Conservation (phyloP, 1,284 basidiomycete genomes). For the Moesziomyces aphidis region DNA sequence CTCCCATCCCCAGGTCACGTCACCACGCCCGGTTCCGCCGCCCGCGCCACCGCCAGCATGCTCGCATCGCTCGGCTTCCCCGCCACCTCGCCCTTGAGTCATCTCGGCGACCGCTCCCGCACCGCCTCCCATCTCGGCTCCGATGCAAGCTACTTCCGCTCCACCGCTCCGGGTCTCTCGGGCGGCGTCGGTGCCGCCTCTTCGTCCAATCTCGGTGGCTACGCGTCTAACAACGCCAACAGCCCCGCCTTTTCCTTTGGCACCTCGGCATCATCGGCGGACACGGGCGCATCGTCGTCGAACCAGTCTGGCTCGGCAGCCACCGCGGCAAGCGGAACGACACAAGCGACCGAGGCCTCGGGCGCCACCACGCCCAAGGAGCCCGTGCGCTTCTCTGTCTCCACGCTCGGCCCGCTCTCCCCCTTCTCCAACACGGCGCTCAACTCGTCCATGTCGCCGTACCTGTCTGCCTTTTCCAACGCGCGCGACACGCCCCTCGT, state of each 20-base stretch:
- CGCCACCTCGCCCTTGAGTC: constrained; percentile 47
- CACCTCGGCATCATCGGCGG: constrained; percentile 25
- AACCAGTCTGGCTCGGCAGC: constrained; percentile 27
- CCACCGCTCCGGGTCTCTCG: constrained; percentile 37
- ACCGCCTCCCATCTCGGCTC: constrained; percentile 26
- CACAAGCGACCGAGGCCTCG: constrained; percentile 28
- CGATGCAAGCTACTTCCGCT: constrained; percentile 50
- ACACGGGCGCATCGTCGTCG: constrained; percentile 21
- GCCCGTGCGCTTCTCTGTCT: constrained; percentile 58
- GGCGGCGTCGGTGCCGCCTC: constrained; percentile 18
- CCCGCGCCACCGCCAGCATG: constrained; percentile 37
- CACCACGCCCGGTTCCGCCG: constrained; percentile 38
- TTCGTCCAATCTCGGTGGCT: constrained; percentile 17
- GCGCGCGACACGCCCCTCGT: constrained; percentile 64
- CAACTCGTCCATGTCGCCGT: constrained; percentile 63
- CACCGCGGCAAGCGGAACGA: constrained; percentile 17
- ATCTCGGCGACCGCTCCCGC: constrained; percentile 41
- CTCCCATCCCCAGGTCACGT: constrained; percentile 44
- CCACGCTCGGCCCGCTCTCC: constrained; percentile 57
- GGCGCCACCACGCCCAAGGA: constrained; percentile 52
- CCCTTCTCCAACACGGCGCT: constrained; percentile 65
- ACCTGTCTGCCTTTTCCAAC: constrained; percentile 66
- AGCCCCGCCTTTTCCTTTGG: constrained; percentile 47
- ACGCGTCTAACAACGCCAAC: constrained; percentile 29
- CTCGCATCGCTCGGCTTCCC: constrained; percentile 45